These are phyloP conservation scores for Dryas alaskensis DNA, from an alignment of 306 rosid species.

Conservation along the genomic window DNA sequence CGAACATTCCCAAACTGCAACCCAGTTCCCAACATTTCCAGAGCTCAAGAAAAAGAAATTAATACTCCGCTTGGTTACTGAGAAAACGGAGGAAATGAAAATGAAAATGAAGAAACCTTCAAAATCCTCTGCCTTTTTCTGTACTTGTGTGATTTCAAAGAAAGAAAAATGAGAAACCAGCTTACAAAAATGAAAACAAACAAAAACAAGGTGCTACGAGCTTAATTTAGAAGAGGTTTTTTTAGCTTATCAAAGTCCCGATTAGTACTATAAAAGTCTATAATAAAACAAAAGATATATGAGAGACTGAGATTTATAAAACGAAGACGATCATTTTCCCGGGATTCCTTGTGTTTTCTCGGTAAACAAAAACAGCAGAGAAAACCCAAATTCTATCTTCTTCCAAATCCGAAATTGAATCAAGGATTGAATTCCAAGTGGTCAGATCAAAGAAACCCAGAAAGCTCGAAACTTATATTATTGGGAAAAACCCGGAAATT, in stretches of 20 bases:
- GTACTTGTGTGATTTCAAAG: conserved; percentile 6
- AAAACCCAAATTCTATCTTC: conserved; percentile 11
- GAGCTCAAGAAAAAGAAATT: conserved; percentile 17
- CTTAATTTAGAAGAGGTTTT: neutral
- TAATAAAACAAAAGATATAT: neutral
- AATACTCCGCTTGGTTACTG: conserved; percentile 19
- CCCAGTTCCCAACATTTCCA: conserved; percentile 61
- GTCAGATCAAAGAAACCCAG: conserved; percentile 25
- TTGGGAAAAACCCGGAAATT: conserved; percentile 17
- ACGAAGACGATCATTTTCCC: neutral
- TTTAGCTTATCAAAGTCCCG: conserved; percentile 6
- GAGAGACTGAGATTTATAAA: neutral
- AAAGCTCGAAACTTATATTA: conserved; percentile 17
- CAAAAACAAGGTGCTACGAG: neutral
- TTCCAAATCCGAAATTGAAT: conserved; percentile 12
- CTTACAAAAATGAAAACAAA: neutral
- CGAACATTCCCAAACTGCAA: conserved; percentile 52
- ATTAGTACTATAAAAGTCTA: neutral
- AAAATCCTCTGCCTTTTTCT: neutral
- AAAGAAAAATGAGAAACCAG: conserved; percentile 13
- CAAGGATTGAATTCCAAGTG: conserved; percentile 12
- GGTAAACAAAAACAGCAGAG: conserved; percentile 26
- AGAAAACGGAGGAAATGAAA: conserved; percentile 28
- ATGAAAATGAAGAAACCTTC: neutral
- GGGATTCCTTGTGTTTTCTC: conserved; percentile 20